Conservation (phyloP, 108 stramenopile genomes). For the Craspedostauros australis region DNA sequence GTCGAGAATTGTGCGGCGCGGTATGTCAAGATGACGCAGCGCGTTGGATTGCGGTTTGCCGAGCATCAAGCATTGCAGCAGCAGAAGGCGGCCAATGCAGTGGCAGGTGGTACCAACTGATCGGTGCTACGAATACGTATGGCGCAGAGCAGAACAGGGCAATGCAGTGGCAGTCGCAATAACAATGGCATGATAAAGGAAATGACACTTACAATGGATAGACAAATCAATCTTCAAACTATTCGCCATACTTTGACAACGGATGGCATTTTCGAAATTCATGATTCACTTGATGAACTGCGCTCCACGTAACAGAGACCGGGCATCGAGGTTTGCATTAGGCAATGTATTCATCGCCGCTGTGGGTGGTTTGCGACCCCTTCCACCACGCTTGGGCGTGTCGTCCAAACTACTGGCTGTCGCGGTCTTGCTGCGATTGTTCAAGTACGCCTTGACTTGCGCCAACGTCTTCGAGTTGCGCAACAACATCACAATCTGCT, state of each 20-base stretch:
- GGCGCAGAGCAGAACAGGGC: no score
- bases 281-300: no score
- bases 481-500: constrained; percentile 11
- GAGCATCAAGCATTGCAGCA: constrained; percentile 89
- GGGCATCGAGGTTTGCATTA: constrained; percentile 58
- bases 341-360: constrained; percentile 80
- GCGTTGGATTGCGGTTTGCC: constrained; percentile 82
- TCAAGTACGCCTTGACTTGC: constrained; percentile 42
- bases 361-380: constrained; percentile 74
- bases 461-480: constrained; percentile 25
- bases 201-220: no score
- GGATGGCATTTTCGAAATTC: no score
- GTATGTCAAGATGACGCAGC: constrained; percentile 85
- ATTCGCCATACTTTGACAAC: no score
- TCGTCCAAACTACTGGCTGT: background rate
- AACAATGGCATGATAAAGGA: no score
- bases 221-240: no score
- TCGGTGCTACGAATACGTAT: no score
- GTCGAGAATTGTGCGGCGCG: constrained; percentile 54
- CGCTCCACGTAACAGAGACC: constrained; percentile 40
- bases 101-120: constrained; percentile 15
- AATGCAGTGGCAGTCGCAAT: no score
- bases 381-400: constrained; percentile 36
- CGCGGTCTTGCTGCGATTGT: constrained; percentile 12
- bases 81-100: constrained; percentile 66